Conservation (phyloP, 805 yeast genomes). For the Schizosaccharomyces pombe region DNA sequence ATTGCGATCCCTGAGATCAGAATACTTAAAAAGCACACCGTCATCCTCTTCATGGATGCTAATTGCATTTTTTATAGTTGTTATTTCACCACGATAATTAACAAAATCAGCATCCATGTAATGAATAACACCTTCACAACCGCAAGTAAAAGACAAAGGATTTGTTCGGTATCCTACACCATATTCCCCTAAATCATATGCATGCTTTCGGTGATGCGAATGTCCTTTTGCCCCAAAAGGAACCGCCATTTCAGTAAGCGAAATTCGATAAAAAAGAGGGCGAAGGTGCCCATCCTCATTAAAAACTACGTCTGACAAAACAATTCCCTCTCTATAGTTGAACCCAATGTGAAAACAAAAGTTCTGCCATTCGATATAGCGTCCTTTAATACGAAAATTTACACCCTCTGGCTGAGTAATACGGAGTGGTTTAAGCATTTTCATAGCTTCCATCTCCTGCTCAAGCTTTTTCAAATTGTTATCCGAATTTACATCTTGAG, state of each 20-base stretch:
- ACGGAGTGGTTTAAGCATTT: constrained; percentile 44
- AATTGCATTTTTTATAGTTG: constrained; percentile 50
- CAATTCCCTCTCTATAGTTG: constrained; percentile 71
- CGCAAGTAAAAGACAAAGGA: constrained; percentile 57
- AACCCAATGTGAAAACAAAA: constrained; percentile 59
- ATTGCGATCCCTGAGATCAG: constrained; percentile 51
- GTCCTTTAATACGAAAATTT: constrained; percentile 46
- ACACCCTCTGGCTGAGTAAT: constrained; percentile 68
- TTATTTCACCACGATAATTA: constrained; percentile 42
- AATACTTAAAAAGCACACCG: constrained; percentile 56
- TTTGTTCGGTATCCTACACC: constrained; percentile 75
- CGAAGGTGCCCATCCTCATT: constrained; percentile 15
- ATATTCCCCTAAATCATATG: constrained; percentile 67
- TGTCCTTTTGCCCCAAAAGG: constrained; percentile 61
- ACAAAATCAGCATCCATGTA: constrained; percentile 60
- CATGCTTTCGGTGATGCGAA: constrained; percentile 71
- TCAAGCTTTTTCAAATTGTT: constrained; percentile 43
- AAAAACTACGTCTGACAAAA: constrained; percentile 39
- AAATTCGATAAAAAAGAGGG: constrained; percentile 57
- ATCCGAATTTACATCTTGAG: constrained; percentile 32
- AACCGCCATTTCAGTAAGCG: constrained; percentile 62
- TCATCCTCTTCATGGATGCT: constrained; percentile 77
- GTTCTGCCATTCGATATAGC: constrained; percentile 55
- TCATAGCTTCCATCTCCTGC: constrained; percentile 20
- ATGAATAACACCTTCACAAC: constrained; percentile 68